These are phyloP conservation scores for Microbotryum lychnidis-dioicae DNA, from an alignment of 1,284 basidiomycete species.

Conservation along the genomic window DNA sequence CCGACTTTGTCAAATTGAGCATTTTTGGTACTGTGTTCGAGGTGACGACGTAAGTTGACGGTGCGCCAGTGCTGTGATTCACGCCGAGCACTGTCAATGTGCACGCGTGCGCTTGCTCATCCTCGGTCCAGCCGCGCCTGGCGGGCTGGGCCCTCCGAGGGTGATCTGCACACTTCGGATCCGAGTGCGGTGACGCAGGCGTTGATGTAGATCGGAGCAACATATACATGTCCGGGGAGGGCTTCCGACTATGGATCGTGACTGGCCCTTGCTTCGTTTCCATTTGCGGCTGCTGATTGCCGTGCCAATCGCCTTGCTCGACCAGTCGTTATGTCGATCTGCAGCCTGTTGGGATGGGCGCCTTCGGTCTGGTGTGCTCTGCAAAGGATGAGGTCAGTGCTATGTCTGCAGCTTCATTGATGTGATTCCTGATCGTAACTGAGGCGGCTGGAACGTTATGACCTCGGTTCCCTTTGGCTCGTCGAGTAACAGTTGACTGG, in stretches of 20 bases:
- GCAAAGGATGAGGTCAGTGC: conserved; percentile 64
- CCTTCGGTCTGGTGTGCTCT: conserved; percentile 95
- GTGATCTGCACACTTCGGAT: neutral
- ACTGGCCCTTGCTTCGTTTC: too few species aligned
- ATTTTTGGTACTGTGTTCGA: conserved; percentile 72
- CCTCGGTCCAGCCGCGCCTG: neutral
- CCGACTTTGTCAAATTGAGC: conserved; percentile 86
- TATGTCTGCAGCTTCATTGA: neutral
- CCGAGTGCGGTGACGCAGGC: too few species aligned
- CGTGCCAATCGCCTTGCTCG: too few species aligned
- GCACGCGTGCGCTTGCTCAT: neutral
- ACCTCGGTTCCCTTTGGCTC: neutral
- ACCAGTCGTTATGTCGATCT: conserved; percentile 84
- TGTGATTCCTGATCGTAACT: neutral
- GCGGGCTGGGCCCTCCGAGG: neutral
- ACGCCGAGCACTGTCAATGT: neutral
- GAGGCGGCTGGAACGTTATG: neutral
- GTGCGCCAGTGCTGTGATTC: neutral
- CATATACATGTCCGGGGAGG: conserved; percentile 6
- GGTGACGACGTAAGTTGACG: conserved; percentile 62
- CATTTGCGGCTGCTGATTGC: neutral
- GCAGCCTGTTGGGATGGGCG: conserved; percentile 99
- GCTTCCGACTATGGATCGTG: too few species aligned
- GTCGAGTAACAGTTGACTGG: conserved; percentile 65
- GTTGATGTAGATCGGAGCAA: conserved; percentile 14